Evolutionary conservation across 2,329 filamentous ascomycete species (phyloP).

Genomic region (Escovopsis sp.): DNA sequence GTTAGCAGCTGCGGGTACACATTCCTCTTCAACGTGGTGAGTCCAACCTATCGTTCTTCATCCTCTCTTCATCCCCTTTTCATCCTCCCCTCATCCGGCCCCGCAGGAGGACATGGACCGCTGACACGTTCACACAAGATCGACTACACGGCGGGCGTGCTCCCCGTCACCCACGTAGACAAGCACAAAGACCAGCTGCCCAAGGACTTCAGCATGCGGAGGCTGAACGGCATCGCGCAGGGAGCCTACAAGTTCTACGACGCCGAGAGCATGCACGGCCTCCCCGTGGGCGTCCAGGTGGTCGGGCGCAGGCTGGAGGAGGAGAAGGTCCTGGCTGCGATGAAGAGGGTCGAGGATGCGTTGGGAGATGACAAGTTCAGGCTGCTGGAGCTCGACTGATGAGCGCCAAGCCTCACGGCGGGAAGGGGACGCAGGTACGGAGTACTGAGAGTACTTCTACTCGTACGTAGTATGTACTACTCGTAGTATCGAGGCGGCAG

Average conservation of each 20-base stretch:
- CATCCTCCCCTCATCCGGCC: no score
- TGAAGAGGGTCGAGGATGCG: slow-evolving; percentile 65
- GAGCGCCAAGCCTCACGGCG: slow-evolving; percentile 3
- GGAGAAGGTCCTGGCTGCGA: slow-evolving; percentile 71
- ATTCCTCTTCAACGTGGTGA: slow-evolving; percentile 77
- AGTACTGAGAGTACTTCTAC: no score
- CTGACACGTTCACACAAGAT: slow-evolving; percentile 38
- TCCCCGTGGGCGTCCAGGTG: slow-evolving; percentile 77
- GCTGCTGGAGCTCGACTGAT: slow-evolving; percentile 34
- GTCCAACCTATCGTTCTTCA: no score
- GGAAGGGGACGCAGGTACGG: no score
- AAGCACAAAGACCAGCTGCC: slow-evolving; percentile 51
- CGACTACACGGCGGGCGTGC: slow-evolving; percentile 70
- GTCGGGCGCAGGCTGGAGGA: slow-evolving; percentile 70
- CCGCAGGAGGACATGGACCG: slow-evolving; percentile 1
- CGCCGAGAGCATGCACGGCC: slow-evolving; percentile 65
- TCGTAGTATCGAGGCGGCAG: no score
- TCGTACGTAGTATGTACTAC: no score
- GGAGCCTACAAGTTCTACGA: slow-evolving; percentile 84
- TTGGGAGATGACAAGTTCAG: slow-evolving; percentile 43
- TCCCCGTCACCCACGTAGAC: slow-evolving; percentile 80
- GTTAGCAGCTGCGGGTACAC: slow-evolving; percentile 84
- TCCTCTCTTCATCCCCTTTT: no score
- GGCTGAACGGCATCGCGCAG: slow-evolving; percentile 63
- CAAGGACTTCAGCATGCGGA: slow-evolving; percentile 40